A percentile compares a stretch with the other conserved stretches of the same genome.
These are phyloP conservation scores for Geotrichum klebahnii DNA, from an alignment of 1,139 yeast species.

Conservation along the genomic window DNA sequence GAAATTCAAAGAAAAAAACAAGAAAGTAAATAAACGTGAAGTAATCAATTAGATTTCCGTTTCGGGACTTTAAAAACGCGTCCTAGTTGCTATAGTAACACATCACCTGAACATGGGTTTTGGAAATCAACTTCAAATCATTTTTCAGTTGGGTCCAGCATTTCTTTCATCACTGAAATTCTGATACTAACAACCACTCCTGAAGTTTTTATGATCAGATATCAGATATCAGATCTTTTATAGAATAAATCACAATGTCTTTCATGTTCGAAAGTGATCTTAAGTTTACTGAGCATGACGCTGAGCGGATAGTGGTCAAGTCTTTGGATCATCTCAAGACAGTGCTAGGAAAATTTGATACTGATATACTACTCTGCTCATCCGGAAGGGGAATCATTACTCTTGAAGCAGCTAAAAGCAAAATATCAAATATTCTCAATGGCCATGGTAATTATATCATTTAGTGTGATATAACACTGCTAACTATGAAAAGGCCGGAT, in stretches of 20 bases:
- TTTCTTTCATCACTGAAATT: too few relatives aligned
- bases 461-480: neutral
- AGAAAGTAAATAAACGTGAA: slow-evolving; percentile 15
- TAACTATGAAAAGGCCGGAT: slow-evolving; percentile 10
- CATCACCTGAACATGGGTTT: too few relatives aligned
- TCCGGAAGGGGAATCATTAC: slow-evolving; percentile 27
- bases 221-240: too few relatives aligned
- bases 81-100: slow-evolving; percentile 5
- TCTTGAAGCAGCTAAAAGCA: slow-evolving; percentile 23
- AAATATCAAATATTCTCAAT: slow-evolving; percentile 23
- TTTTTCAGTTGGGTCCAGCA: neutral
- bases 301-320: slow-evolving; percentile 22
- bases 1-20: neutral
- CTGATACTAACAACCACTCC: too few relatives aligned
- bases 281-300: slow-evolving; percentile 25
- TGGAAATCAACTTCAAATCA: too few relatives aligned
- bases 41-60: slow-evolving; percentile 15
- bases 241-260: neutral
- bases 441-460: slow-evolving; percentile 21
- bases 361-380: slow-evolving; percentile 25
- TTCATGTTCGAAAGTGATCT: slow-evolving; percentile 5
- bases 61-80: slow-evolving; percentile 2
- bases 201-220: too few relatives aligned
- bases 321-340: slow-evolving; percentile 20
- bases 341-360: slow-evolving; percentile 18